These are phyloP conservation scores for Solanum arcanum DNA, from an alignment of 257 asterid species.

Conservation along the genomic window DNA sequence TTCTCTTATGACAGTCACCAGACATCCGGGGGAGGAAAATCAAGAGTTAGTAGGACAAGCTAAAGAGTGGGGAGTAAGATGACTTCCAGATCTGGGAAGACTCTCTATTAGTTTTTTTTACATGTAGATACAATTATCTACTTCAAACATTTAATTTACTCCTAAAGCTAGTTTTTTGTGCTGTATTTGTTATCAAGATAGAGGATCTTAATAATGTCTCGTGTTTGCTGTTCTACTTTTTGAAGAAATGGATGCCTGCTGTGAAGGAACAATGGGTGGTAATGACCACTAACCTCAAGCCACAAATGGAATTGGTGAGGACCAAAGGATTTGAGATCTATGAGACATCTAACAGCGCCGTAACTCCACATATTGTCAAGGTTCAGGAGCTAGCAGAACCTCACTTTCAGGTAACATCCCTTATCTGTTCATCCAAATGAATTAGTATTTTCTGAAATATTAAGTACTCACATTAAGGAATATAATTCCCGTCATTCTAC, in stretches of 20 bases:
- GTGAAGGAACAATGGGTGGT: slow-evolving; percentile 29
- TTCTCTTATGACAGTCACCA: background rate
- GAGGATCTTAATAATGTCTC: background rate
- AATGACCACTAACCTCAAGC: slow-evolving; percentile 22
- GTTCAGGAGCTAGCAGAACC: slow-evolving; percentile 68
- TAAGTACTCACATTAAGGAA: slow-evolving; percentile 6
- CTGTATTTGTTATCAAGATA: background rate
- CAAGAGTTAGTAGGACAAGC: background rate
- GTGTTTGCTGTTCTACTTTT: slow-evolving; percentile 2
- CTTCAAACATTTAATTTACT: background rate
- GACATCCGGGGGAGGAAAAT: background rate
- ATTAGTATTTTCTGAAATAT: background rate
- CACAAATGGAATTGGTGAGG: too few species aligned
- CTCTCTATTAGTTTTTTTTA: background rate
- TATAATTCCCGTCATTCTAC: background rate
- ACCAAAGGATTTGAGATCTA: too few species aligned
- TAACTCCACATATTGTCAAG: slow-evolving; percentile 46
- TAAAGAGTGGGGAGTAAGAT: background rate
- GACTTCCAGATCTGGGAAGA: background rate
- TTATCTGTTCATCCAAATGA: too few species aligned
- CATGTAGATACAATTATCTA: background rate
- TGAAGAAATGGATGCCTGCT: slow-evolving; percentile 22
- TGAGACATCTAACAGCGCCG: too few species aligned
- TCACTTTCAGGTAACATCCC: slow-evolving; percentile 50
- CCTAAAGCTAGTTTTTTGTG: background rate